These are phyloP conservation scores for Fusarium nisikadoi DNA, from an alignment of 2,329 filamentous ascomycete genomes.

Conservation along the genomic window DNA sequence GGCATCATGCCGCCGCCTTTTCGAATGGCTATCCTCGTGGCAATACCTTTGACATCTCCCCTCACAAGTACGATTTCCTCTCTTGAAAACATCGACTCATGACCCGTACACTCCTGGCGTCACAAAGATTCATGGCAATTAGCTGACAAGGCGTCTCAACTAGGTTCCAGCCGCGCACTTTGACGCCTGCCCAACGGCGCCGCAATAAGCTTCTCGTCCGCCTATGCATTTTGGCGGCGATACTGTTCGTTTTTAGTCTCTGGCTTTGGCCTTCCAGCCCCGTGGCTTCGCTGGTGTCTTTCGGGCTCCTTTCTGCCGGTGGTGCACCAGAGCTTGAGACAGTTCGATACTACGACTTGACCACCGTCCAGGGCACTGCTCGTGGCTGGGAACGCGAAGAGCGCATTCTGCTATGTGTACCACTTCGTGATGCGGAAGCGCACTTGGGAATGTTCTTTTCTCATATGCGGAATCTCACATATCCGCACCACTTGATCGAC, in stretches of 20 bases:
- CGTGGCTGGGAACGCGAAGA: conserved; percentile 97
- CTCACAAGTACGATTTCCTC: conserved; percentile 76
- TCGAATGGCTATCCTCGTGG: conserved; percentile 84
- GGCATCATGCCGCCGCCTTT: conserved; percentile 80
- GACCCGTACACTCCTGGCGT: not conserved
- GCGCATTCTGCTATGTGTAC: conserved; percentile 92
- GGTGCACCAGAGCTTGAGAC: conserved; percentile 88
- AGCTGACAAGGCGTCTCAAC: conserved; percentile 21
- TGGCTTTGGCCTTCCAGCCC: conserved; percentile 78
- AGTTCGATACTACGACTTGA: conserved; percentile 95
- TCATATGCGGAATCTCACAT: conserved; percentile 96
- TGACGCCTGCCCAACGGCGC: conserved; percentile 76
- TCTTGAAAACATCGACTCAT: not conserved
- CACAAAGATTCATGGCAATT: not conserved
- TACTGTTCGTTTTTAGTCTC: conserved; percentile 74
- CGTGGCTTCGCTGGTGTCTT: conserved; percentile 70
- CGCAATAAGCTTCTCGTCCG: conserved; percentile 78
- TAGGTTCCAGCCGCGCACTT: conserved; percentile 81
- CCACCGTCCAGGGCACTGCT: conserved; percentile 89
- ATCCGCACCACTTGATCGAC: conserved; percentile 95
- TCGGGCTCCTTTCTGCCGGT: conserved; percentile 74
- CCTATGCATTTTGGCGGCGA: conserved; percentile 66
- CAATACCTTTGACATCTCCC: conserved; percentile 86
- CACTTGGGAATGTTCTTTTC: conserved; percentile 98
- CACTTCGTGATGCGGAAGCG: conserved; percentile 88